phyloP scores from a whole-genome alignment of 352 stramenopile species.

The Globisporangium alternatum region DNA sequence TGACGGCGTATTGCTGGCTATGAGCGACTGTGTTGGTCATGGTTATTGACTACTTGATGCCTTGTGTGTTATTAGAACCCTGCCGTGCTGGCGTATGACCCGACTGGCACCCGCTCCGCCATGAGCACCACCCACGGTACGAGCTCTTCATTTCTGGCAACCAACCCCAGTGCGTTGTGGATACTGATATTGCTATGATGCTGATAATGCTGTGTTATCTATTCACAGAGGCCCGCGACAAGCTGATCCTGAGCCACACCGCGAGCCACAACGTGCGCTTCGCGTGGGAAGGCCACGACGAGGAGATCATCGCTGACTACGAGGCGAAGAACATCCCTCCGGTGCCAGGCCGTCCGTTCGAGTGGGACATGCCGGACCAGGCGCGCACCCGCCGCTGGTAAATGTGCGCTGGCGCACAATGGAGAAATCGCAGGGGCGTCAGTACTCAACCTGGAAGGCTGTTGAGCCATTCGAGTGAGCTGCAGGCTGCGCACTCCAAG shows the following conservation, averaged over 20 bases:
- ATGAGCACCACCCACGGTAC: slow-evolving; percentile 81
- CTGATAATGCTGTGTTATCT: background rate
- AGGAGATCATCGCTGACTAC: slow-evolving; percentile 70
- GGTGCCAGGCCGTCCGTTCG: slow-evolving; percentile 60
- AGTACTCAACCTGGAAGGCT: too few species aligned
- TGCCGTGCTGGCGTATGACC: slow-evolving; percentile 81
- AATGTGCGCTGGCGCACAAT: background rate
- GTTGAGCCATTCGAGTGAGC: too few species aligned
- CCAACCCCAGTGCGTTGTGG: background rate
- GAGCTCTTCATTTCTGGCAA: background rate
- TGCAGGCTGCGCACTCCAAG: too few species aligned
- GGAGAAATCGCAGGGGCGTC: background rate
- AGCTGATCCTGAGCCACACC: slow-evolving; percentile 63
- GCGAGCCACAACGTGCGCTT: slow-evolving; percentile 81
- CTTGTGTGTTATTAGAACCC: slow-evolving; percentile 43
- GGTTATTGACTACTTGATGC: background rate
- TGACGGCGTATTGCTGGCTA: background rate
- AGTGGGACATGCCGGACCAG: slow-evolving; percentile 64
- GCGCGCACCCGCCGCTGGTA: slow-evolving; percentile 74
- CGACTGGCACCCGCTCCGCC: slow-evolving; percentile 81
- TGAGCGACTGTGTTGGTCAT: background rate
- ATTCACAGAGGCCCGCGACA: slow-evolving; percentile 53
- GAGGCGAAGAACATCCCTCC: slow-evolving; percentile 77
- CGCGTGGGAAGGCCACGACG: slow-evolving; percentile 71
- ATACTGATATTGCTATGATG: background rate